Evolutionary conservation across 2,329 filamentous ascomycete species (phyloP).

Genomic region (Sporothrix schenckii): DNA sequence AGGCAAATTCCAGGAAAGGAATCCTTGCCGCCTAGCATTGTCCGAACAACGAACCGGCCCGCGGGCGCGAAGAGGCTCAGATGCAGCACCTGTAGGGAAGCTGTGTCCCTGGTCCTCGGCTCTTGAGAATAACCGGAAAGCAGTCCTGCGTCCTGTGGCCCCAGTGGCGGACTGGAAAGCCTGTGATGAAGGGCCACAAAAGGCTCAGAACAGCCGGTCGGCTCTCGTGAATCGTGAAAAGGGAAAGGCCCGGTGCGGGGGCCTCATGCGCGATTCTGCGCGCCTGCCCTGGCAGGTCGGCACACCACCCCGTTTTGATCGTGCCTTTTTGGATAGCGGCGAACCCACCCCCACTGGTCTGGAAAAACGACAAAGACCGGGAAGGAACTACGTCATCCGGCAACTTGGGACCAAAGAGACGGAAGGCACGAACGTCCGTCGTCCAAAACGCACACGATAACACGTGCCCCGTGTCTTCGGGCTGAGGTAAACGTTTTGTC

Average conservation of each 20-base stretch:
- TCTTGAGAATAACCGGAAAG: constrained; percentile 3
- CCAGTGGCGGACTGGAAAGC: neutral
- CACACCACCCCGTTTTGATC: constrained; percentile 14
- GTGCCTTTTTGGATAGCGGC: constrained; percentile 22
- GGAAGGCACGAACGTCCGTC: neutral
- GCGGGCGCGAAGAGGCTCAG: neutral
- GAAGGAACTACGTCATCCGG: constrained; percentile 21
- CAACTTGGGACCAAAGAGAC: too few species aligned
- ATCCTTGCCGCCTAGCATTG: neutral
- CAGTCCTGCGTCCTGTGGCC: neutral
- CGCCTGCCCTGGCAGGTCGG: constrained; percentile 20
- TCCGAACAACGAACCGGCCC: neutral
- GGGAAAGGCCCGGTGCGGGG: constrained; percentile 4
- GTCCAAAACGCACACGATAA: neutral
- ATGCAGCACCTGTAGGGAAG: neutral
- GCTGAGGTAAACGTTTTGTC: neutral
- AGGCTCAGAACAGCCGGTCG: neutral
- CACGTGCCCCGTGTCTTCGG: neutral
- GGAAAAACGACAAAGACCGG: constrained; percentile 24
- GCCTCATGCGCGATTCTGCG: constrained; percentile 13
- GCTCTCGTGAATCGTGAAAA: constrained; percentile 23
- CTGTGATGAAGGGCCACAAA: neutral
- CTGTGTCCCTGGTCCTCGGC: neutral
- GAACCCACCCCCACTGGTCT: constrained; percentile 18
- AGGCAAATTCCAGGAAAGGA: constrained; percentile 6